Percentiles rank a stretch among this genome's conserved stretches.
Evolutionary conservation across 2,329 filamentous ascomycete species (phyloP).

Genomic region (Chalaropsis thielavioides): DNA sequence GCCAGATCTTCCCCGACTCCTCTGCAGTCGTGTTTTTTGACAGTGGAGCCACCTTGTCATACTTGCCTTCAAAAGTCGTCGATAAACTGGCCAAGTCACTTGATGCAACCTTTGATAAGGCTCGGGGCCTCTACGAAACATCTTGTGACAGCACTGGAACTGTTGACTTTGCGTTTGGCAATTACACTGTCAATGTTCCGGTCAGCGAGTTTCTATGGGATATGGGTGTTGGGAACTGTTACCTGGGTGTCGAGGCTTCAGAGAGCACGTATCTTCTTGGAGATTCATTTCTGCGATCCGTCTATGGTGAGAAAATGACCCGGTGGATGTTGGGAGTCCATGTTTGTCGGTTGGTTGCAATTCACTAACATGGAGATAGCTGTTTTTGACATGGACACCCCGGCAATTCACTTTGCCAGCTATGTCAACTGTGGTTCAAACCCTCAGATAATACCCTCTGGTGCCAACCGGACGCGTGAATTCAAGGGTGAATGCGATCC

Average conservation of each 20-base stretch:
- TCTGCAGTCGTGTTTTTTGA: slow-evolving; percentile 42
- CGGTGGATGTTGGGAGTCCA: too few relatives aligned
- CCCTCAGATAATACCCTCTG: slow-evolving; percentile 21
- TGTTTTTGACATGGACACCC: slow-evolving; percentile 21
- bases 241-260: slow-evolving; percentile 34
- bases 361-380: slow-evolving; percentile 12
- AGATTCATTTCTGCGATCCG: slow-evolving; percentile 32
- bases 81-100: slow-evolving; percentile 31
- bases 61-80: slow-evolving; percentile 45
- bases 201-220: slow-evolving; percentile 35
- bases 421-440: slow-evolving; percentile 22
- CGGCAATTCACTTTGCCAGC: slow-evolving; percentile 22
- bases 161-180: slow-evolving; percentile 36
- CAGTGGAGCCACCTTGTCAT: slow-evolving; percentile 52
- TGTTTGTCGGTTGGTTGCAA: background rate
- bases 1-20: slow-evolving; percentile 21
- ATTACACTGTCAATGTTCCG: slow-evolving; percentile 30
- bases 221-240: slow-evolving; percentile 24
- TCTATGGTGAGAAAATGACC: slow-evolving; percentile 24
- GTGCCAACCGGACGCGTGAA: slow-evolving; percentile 19
- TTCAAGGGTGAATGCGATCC: slow-evolving; percentile 21
- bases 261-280: slow-evolving; percentile 27
- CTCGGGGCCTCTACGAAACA: slow-evolving; percentile 34
- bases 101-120: slow-evolving; percentile 30
- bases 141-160: slow-evolving; percentile 30